Percentiles rank a stretch among this genome's conserved stretches.
Conservation (phyloP, 2,329 filamentous ascomycete genomes). For the Coniella lustricola region DNA sequence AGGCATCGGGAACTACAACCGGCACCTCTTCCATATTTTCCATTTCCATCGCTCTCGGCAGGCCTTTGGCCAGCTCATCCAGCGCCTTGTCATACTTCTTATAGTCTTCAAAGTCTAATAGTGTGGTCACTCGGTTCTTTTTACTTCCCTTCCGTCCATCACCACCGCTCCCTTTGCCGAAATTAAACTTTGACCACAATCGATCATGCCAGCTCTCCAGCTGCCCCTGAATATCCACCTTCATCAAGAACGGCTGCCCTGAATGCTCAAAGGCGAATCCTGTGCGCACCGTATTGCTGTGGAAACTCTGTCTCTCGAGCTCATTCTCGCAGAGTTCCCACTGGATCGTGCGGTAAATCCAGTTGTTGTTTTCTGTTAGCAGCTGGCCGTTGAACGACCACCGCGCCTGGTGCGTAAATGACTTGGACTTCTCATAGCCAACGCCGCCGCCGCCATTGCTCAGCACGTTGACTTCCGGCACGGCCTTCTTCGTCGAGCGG, state of each 20-base stretch:
- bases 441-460: slow-evolving; percentile 19
- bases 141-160: slow-evolving; percentile 1
- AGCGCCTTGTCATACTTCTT: neutral
- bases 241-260: slow-evolving; percentile 24
- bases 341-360: slow-evolving; percentile 21
- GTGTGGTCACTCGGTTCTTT: neutral
- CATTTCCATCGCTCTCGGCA: slow-evolving; percentile 8
- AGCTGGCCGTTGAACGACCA: slow-evolving; percentile 23
- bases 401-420: slow-evolving; percentile 16
- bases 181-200: slow-evolving; percentile 17
- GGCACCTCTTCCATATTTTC: slow-evolving; percentile 5
- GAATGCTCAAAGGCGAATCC: slow-evolving; percentile 26
- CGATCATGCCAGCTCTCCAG: slow-evolving; percentile 20
- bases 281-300: slow-evolving; percentile 24
- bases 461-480: slow-evolving; percentile 18
- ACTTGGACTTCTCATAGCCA: slow-evolving; percentile 18
- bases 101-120: slow-evolving; percentile 3
- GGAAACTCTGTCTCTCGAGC: slow-evolving; percentile 20
- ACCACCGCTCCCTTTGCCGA: slow-evolving; percentile 12
- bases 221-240: slow-evolving; percentile 24
- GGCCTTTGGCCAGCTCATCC: neutral
- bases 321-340: slow-evolving; percentile 27
- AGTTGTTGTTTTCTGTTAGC: slow-evolving; percentile 14
- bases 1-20: slow-evolving; percentile 1
- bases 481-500: slow-evolving; percentile 12